Conservation (phyloP, 176 grass and related monocot genomes). For the Cymbopogon citratus region DNA sequence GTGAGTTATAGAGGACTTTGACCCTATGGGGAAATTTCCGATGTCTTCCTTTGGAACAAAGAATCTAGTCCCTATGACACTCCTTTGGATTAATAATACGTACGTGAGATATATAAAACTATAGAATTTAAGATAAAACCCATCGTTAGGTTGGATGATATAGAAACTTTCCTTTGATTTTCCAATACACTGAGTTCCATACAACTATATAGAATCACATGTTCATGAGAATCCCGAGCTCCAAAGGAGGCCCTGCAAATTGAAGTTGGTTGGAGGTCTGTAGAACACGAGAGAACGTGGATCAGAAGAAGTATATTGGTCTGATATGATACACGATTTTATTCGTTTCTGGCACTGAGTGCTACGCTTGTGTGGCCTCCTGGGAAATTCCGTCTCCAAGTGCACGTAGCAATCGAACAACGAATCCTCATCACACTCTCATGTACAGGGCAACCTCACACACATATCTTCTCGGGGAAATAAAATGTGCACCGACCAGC, state of each 20-base stretch:
- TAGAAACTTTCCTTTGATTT: too few species aligned
- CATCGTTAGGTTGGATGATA: too few species aligned
- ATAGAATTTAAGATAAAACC: too few species aligned
- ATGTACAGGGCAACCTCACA: not conserved
- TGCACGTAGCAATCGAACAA: conserved; percentile 28
- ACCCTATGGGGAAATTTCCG: not conserved
- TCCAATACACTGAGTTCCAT: too few species aligned
- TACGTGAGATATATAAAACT: too few species aligned
- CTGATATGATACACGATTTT: not conserved
- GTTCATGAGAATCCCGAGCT: not conserved
- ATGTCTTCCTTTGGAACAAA: not conserved
- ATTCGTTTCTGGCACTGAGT: not conserved
- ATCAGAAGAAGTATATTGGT: too few species aligned
- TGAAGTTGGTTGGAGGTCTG: not conserved
- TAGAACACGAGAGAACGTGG: too few species aligned
- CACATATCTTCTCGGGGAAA: conserved; percentile 4
- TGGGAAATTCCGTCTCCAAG: not conserved
- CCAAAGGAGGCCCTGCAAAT: not conserved
- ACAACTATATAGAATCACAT: not conserved
- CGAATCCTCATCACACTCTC: not conserved
- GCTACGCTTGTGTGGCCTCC: not conserved
- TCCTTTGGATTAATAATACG: too few species aligned
- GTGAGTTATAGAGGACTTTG: not conserved
- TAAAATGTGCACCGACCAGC: not conserved
- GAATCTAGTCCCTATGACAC: too few species aligned